These are phyloP conservation scores for Tricharina praecox DNA, from an alignment of 495 filamentous ascomycete genomes.

Conservation along the genomic window DNA sequence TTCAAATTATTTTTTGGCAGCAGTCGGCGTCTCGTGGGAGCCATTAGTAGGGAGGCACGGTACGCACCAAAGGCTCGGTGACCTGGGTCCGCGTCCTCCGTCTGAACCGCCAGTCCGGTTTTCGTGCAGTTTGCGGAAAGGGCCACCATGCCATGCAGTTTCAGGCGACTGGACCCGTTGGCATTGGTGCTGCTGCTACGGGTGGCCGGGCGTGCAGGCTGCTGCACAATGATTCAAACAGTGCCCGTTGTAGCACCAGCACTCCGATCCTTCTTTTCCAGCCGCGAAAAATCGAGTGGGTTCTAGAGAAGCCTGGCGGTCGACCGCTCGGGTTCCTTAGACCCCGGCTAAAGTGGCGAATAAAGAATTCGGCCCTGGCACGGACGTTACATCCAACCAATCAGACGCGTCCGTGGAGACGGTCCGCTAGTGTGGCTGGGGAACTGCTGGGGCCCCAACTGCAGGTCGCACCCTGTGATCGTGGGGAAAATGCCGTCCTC, in stretches of 20 bases:
- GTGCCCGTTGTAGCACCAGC: neutral
- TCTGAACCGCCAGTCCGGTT: too few species aligned
- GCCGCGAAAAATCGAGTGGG: neutral
- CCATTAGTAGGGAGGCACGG: too few species aligned
- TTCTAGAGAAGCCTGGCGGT: neutral
- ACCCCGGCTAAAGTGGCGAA: constrained; percentile 25
- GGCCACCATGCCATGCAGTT: too few species aligned
- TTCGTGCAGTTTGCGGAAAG: too few species aligned
- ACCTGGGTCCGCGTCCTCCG: too few species aligned
- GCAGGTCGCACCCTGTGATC: neutral
- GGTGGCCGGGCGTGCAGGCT: too few species aligned
- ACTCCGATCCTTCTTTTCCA: neutral
- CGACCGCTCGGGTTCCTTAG: neutral
- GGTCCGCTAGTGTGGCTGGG: constrained; percentile 3
- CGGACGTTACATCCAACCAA: constrained; percentile 21
- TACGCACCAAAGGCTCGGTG: too few species aligned
- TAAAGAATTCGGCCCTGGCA: constrained; percentile 7
- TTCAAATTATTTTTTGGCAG: too few species aligned
- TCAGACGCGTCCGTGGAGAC: constrained; percentile 5
- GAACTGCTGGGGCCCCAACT: neutral
- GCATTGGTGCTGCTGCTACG: too few species aligned
- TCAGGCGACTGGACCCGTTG: too few species aligned
- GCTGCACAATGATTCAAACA: neutral
- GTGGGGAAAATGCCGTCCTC: neutral
- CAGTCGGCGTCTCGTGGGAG: too few species aligned